Percentiles rank a stretch among this genome's conserved stretches.
phyloP scores from a whole-genome alignment of 1,284 basidiomycete genomes.

The Cutaneotrichosporon sp. region DNA sequence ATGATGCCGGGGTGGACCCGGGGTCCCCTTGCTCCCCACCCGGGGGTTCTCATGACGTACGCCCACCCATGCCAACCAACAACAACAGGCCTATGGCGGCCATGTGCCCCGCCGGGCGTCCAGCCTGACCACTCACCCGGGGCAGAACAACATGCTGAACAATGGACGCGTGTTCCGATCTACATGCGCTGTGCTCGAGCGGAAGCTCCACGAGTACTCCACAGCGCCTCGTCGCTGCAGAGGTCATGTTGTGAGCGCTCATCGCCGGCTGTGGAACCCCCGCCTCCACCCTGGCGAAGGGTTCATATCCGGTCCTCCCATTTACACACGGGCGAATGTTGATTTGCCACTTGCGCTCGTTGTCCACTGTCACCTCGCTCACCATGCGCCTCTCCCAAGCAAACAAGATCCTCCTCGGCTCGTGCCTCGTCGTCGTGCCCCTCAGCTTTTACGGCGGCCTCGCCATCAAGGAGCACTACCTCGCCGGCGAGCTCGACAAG shows the following conservation, averaged over 20 bases:
- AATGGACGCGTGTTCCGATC: no score
- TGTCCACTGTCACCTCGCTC: neutral
- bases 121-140: neutral
- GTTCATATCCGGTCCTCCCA: neutral
- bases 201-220: no score
- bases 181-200: no score
- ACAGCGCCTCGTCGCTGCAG: no score
- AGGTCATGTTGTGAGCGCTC: no score
- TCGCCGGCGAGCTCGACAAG: slow-evolving; percentile 30
- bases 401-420: slow-evolving; percentile 41
- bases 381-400: slow-evolving; percentile 34
- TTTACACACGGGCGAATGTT: neutral
- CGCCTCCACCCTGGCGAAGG: neutral
- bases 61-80: no score
- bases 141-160: neutral
- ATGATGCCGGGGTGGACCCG: no score
- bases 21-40: no score
- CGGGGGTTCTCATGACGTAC: no score
- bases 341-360: neutral
- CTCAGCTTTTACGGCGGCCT: slow-evolving; percentile 39
- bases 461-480: slow-evolving; percentile 37
- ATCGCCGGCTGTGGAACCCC: no score
- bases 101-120: no score
- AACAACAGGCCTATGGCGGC: no score
- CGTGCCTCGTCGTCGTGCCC: slow-evolving; percentile 38